Evolutionary conservation across 305 asterid species (phyloP), one percentile per base, ranked within the genome.

Genomic region (Solanum chacoense): DNA sequence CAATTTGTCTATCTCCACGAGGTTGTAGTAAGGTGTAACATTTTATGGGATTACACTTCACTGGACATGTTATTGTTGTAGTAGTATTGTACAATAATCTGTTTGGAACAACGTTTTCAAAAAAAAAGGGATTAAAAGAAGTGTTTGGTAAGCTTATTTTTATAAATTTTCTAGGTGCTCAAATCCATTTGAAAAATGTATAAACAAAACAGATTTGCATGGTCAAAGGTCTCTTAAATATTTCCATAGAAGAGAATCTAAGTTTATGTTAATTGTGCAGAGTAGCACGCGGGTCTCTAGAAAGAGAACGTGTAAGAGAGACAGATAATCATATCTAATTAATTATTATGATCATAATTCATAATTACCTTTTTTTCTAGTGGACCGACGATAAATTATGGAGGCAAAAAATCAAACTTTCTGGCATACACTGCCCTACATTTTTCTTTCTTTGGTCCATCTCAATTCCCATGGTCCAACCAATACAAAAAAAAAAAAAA

Each of bases 231-330:
- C 2, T 20, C 9, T 32, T 84, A 55, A 50, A 55, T 31, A 2
- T 84, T 20, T 55, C 3, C 87, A 84, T 84, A 22, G 87, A 55
- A 71, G 32, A 84, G 74, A 84, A 84, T 84, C 87, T 28, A 31
- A 31, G 38, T 83, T 83, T 31, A 84, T 55, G 87, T 55, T 84
- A 31, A 84, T 20, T 31, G n/a, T 50, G 87, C 87, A 84, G 87
- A 84, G 32, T 28, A 84, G 74, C 87, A 84, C 87, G 87, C 74
- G 74, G 87, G 87, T 22, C 42, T 84, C 87, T 84, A 84, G 87
- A 84, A 55, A 84, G 45, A 50, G 87, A 84, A 55, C 45, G 45
- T 84, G 87, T 84, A 84, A 84, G 87, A 84, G 45, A 84, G 74
- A 32, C 45, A 50, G 74, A 55, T 55, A 84, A 84, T 84, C 45